Evolutionary conservation across 371 early-diverging fungal genomes (phyloP).

Genomic region (Mucor lusitanicus): DNA sequence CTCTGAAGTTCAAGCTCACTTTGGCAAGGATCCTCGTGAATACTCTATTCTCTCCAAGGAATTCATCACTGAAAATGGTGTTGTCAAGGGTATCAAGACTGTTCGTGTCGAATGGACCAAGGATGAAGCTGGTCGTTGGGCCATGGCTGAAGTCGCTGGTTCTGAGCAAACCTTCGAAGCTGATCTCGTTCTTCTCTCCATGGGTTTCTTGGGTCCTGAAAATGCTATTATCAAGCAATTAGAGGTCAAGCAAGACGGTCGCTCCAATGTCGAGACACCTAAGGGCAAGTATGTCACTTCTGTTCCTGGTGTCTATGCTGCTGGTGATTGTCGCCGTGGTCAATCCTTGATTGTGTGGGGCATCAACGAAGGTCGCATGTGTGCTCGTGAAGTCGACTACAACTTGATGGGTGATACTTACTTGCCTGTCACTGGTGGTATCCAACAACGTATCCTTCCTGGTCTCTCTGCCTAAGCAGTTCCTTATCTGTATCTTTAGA

Average conservation of each 20-base stretch:
- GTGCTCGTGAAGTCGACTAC: conserved; percentile 90
- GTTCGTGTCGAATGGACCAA: conserved; percentile 94
- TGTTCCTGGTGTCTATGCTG: conserved; percentile 87
- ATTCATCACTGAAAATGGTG: conserved; percentile 82
- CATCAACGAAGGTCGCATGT: conserved; percentile 95
- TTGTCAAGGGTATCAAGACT: conserved; percentile 89
- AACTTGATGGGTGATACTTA: conserved; percentile 71
- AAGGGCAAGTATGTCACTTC: conserved; percentile 76
- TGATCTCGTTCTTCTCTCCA: conserved; percentile 88
- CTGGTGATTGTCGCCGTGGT: conserved; percentile 96
- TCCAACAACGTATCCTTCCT: conserved; percentile 45
- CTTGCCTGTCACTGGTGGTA: conserved; percentile 69
- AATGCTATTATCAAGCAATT: conserved; percentile 80
- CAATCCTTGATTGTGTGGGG: conserved; percentile 95
- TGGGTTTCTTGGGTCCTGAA: conserved; percentile 98
- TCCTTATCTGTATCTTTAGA: neutral
- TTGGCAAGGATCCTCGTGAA: conserved; percentile 92
- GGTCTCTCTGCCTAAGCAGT: neutral
- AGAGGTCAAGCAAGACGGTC: conserved; percentile 70
- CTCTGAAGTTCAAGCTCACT: conserved; percentile 79
- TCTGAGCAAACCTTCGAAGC: conserved; percentile 83
- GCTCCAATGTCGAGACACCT: conserved; percentile 79
- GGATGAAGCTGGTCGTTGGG: conserved; percentile 76
- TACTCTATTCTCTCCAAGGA: conserved; percentile 92
- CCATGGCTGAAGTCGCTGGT: conserved; percentile 83